phyloP scores from a whole-genome alignment of 2,329 filamentous ascomycete genomes.

The Talaromyces verruculosus region DNA sequence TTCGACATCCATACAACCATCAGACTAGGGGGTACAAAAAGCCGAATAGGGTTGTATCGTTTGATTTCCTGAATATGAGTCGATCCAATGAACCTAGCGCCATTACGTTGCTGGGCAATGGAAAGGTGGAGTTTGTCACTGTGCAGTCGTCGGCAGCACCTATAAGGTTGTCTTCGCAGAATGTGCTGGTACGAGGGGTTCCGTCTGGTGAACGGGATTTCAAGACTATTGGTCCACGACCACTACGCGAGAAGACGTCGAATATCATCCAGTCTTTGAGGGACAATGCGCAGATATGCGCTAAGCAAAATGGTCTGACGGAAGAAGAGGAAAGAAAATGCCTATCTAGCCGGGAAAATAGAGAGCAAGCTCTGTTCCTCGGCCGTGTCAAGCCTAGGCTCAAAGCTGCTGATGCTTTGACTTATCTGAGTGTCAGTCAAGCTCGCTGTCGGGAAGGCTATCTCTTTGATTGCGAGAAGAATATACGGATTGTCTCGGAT shows the following conservation, averaged over 20 bases:
- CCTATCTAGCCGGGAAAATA: conserved; percentile 40
- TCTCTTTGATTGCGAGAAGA: conserved; percentile 54
- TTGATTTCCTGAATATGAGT: conserved; percentile 58
- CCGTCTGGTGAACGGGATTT: conserved; percentile 33
- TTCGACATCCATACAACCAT: conserved; percentile 49
- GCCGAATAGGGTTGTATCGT: conserved; percentile 55
- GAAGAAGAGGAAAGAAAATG: conserved; percentile 23
- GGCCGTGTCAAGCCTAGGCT: conserved; percentile 32
- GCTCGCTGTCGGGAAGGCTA: conserved; percentile 57
- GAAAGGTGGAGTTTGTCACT: conserved; percentile 51
- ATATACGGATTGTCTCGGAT: conserved; percentile 56
- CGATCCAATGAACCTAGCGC: conserved; percentile 52
- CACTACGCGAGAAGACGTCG: conserved; percentile 31
- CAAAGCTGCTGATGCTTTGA: conserved; percentile 41
- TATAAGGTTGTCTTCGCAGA: conserved; percentile 40
- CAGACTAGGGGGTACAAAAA: conserved; percentile 46
- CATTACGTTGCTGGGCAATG: conserved; percentile 54
- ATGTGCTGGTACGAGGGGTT: conserved; percentile 35
- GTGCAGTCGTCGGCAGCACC: conserved; percentile 45
- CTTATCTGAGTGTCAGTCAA: conserved; percentile 43
- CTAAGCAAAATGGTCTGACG: conserved; percentile 2
- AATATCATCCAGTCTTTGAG: conserved; percentile 29
- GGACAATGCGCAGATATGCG: conserved; percentile 6
- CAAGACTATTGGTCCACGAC: conserved; percentile 34
- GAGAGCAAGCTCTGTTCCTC: conserved; percentile 37